These are phyloP conservation scores for Apiospora pterosperma DNA, from an alignment of 2,329 filamentous ascomycete species.

Conservation along the genomic window DNA sequence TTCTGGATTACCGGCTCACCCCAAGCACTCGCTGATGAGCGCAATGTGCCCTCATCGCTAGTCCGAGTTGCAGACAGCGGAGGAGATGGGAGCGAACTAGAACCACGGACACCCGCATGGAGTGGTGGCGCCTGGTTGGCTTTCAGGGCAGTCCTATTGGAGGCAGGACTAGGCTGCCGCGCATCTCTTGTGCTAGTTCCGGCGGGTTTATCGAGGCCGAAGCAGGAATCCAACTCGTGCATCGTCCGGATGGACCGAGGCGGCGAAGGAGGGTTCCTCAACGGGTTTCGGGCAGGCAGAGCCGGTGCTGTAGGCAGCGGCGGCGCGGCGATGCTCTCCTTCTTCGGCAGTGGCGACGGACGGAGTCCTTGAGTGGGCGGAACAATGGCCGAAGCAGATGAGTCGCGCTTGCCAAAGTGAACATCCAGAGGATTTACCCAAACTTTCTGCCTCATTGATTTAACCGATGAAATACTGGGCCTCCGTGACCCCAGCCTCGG, in stretches of 20 bases:
- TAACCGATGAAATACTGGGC: slow-evolving; percentile 27
- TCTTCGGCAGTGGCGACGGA: slow-evolving; percentile 5
- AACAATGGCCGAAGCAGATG: slow-evolving; percentile 20
- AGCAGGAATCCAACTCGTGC: slow-evolving; percentile 12
- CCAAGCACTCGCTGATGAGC: slow-evolving; percentile 23
- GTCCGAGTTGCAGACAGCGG: slow-evolving; percentile 35
- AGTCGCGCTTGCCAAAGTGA: slow-evolving; percentile 33
- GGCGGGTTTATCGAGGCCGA: slow-evolving; percentile 9
- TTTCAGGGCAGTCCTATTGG: slow-evolving; percentile 12
- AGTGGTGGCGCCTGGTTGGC: neutral
- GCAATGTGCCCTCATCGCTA: slow-evolving; percentile 32
- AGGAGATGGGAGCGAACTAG: slow-evolving; percentile 39
- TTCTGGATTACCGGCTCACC: slow-evolving; percentile 42
- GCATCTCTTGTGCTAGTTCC: slow-evolving; percentile 13
- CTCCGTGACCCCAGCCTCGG: slow-evolving; percentile 28
- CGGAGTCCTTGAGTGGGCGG: slow-evolving; percentile 6
- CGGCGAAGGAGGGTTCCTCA: slow-evolving; percentile 29
- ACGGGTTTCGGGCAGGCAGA: slow-evolving; percentile 1
- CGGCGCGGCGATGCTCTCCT: neutral
- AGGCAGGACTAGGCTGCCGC: slow-evolving; percentile 20
- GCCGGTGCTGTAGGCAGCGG: slow-evolving; percentile 4
- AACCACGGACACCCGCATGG: slow-evolving; percentile 21
- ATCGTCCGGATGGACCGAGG: slow-evolving; percentile 27
- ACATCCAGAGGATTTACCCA: slow-evolving; percentile 48
- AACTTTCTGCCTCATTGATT: slow-evolving; percentile 28